Percentiles rank a stretch among this genome's conserved stretches.
Conservation (phyloP, 441 rosid genomes). For the Heliophila coronopifolia region DNA sequence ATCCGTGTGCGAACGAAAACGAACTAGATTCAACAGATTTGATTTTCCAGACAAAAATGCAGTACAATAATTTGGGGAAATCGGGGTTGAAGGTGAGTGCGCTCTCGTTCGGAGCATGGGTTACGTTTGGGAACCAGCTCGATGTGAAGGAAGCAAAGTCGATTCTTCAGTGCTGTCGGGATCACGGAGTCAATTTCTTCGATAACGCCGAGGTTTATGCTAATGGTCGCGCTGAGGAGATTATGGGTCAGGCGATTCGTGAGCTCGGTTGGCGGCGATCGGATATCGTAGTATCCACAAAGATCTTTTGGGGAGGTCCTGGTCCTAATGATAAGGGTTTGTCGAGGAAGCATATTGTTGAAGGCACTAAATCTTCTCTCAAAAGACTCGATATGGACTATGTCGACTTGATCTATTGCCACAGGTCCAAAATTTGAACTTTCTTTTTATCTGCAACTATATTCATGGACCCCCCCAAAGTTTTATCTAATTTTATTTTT, state of each 20-base stretch:
- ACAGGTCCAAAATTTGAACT: slow-evolving; percentile 38
- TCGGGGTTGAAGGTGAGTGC: slow-evolving; percentile 88
- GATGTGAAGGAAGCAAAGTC: slow-evolving; percentile 94
- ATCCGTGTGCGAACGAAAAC: not conserved
- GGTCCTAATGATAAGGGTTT: slow-evolving; percentile 91
- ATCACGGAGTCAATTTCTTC: slow-evolving; percentile 88
- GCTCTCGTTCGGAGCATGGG: slow-evolving; percentile 87
- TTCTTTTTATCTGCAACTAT: not conserved
- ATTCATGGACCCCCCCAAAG: not conserved
- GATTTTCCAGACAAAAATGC: slow-evolving; percentile 36
- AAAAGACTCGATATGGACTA: slow-evolving; percentile 92
- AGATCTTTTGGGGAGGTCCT: slow-evolving; percentile 97
- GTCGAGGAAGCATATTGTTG: slow-evolving; percentile 80
- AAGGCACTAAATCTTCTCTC: slow-evolving; percentile 87
- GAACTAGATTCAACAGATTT: slow-evolving; percentile 10
- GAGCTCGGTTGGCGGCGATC: slow-evolving; percentile 95
- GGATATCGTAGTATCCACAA: slow-evolving; percentile 78
- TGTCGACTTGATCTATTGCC: slow-evolving; percentile 80
- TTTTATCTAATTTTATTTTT: not conserved
- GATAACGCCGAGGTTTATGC: slow-evolving; percentile 99
- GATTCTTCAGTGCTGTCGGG: slow-evolving; percentile 80
- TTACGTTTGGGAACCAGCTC: slow-evolving; percentile 86
- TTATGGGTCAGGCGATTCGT: slow-evolving; percentile 95
- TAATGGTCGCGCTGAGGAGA: slow-evolving; percentile 91
- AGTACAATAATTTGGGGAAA: slow-evolving; percentile 76